phyloP scores from a whole-genome alignment of 371 early-diverging fungal species.

The Lichtheimia hyalospora region DNA sequence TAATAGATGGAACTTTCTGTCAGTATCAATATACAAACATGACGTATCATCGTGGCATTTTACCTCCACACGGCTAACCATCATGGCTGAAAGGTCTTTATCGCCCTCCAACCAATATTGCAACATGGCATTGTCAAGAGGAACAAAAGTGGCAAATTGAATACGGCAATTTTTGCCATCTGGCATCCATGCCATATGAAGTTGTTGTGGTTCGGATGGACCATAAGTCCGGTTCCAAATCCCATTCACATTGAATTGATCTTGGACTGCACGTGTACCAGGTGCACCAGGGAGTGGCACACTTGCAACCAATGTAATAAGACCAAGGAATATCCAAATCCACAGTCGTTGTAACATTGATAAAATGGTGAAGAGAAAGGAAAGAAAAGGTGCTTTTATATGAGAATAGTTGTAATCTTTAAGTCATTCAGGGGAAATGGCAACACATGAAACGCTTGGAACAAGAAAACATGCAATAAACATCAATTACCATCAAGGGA shows the following conservation, averaged over 20 bases:
- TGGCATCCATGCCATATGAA: conserved; percentile 18
- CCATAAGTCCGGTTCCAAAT: conserved; percentile 28
- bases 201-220: conserved; percentile 22
- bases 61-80: conserved; percentile 9
- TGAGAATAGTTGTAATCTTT: too few relatives aligned
- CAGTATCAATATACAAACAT: background rate
- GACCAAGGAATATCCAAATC: background rate
- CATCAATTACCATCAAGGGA: too few relatives aligned
- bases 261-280: conserved; percentile 9
- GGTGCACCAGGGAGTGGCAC: conserved; percentile 9
- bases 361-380: background rate
- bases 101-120: conserved; percentile 17
- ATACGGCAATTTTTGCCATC: conserved; percentile 17
- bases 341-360: background rate
- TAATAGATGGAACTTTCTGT: background rate
- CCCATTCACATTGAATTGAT: conserved; percentile 10
- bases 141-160: conserved; percentile 19
- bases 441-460: too few relatives aligned
- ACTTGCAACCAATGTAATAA: background rate
- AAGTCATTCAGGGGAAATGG: too few relatives aligned
- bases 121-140: conserved; percentile 13
- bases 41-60: background rate
- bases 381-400: background rate
- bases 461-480: too few relatives aligned
- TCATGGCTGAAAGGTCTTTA: background rate